phyloP scores from a whole-genome alignment of 805 yeast species.

The Zygotorulaspora florentina region DNA sequence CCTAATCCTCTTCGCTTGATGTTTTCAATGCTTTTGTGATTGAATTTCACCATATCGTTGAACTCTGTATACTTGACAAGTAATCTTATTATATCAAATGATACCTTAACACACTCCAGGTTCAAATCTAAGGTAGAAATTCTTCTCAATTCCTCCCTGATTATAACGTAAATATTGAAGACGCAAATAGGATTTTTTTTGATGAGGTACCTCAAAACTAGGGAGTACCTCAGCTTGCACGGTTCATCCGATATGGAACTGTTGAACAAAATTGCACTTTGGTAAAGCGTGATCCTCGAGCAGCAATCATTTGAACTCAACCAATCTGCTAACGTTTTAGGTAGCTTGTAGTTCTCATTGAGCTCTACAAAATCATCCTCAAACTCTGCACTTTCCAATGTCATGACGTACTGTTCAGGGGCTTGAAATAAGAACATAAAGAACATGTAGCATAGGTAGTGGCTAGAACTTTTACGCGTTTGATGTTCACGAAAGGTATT shows the following conservation, averaged over 20 bases:
- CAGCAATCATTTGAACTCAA: constrained; percentile 28
- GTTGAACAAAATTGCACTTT: constrained; percentile 34
- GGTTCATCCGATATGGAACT: constrained; percentile 36
- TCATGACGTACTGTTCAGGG: constrained; percentile 36
- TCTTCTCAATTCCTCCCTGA: constrained; percentile 33
- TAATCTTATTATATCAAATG: constrained; percentile 31
- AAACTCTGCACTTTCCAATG: constrained; percentile 36
- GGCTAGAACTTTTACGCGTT: constrained; percentile 13
- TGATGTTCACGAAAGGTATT: constrained; percentile 39
- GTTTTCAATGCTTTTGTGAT: constrained; percentile 17
- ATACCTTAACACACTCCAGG: constrained; percentile 33
- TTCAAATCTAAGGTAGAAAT: constrained; percentile 30
- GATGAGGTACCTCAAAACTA: constrained; percentile 32
- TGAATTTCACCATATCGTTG: constrained; percentile 21
- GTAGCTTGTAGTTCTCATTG: constrained; percentile 37
- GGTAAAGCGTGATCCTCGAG: constrained; percentile 35
- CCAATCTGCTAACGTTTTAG: constrained; percentile 36
- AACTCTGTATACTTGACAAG: constrained; percentile 35
- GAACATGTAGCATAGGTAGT: constrained; percentile 31
- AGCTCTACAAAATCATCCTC: constrained; percentile 33
- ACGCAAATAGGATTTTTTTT: constrained; percentile 33
- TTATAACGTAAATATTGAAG: constrained; percentile 32
- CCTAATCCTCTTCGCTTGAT: constrained; percentile 26
- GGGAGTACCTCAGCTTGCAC: constrained; percentile 34
- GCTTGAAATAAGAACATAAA: constrained; percentile 37